These are phyloP conservation scores for Capsicum baccatum DNA, from an alignment of 257 asterid species.

Conservation along the genomic window DNA sequence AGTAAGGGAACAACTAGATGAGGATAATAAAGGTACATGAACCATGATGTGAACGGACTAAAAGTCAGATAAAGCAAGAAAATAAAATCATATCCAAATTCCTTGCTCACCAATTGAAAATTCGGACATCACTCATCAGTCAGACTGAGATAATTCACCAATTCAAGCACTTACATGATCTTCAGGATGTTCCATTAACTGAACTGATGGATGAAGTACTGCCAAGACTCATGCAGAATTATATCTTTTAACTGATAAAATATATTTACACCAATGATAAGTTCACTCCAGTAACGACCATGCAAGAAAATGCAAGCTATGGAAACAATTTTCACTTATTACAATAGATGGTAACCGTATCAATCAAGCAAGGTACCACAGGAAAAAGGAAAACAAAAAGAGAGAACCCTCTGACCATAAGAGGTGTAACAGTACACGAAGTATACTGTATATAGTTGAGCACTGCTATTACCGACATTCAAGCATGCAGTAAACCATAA, in stretches of 20 bases:
- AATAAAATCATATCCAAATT: neutral
- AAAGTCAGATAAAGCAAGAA: neutral
- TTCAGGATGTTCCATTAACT: neutral
- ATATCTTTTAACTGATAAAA: neutral
- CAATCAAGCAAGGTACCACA: neutral
- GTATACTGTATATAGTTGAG: neutral
- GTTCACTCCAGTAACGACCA: conserved; percentile 11
- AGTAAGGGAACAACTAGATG: neutral
- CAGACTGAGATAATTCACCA: neutral
- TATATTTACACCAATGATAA: neutral
- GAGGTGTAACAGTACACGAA: neutral
- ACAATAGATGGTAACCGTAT: neutral
- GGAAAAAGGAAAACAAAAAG: neutral
- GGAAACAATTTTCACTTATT: neutral
- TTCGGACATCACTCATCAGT: neutral
- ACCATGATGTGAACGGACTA: neutral
- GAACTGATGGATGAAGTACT: neutral
- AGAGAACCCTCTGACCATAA: neutral
- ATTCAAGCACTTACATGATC: conserved; percentile 9
- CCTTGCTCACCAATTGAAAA: neutral
- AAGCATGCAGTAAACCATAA: neutral
- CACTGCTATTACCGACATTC: neutral
- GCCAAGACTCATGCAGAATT: neutral
- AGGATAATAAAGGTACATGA: neutral
- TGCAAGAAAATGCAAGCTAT: neutral